Evolutionary conservation across 331 rosid species (phyloP).

Genomic region (Quercus phellos): DNA sequence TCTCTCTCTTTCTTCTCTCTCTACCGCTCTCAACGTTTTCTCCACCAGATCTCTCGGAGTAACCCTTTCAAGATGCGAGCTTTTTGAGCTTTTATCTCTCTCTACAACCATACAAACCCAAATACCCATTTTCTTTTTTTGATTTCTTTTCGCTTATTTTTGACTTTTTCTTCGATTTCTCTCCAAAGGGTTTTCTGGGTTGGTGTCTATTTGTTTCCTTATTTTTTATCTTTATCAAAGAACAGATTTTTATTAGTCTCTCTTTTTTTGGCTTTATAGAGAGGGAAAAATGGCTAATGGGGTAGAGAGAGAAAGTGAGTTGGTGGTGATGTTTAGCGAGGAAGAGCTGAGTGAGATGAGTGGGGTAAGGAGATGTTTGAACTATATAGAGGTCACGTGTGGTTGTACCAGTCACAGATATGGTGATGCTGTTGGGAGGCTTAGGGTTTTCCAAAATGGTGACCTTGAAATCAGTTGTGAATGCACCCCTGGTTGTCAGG

Average conservation of each 20-base stretch:
- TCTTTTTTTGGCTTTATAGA: constrained; percentile 35
- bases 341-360: constrained; percentile 88
- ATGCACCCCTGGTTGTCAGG: constrained; percentile 98
- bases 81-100: constrained; percentile 19
- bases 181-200: constrained; percentile 14
- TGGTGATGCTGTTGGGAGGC: constrained; percentile 98
- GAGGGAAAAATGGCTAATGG: constrained; percentile 66
- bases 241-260: constrained; percentile 25
- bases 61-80: constrained; percentile 47
- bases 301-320: constrained; percentile 54
- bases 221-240: background rate
- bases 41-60: constrained; percentile 71
- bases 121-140: constrained; percentile 6
- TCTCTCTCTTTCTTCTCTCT: constrained; percentile 9
- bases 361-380: constrained; percentile 61
- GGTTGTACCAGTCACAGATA: constrained; percentile 96
- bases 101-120: background rate
- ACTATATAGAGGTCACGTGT: constrained; percentile 84
- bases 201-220: constrained; percentile 1
- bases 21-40: constrained; percentile 38
- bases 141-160: background rate
- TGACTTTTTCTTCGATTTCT: constrained; percentile 32
- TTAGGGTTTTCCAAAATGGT: constrained; percentile 95
- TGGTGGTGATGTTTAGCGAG: constrained; percentile 58
- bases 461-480: constrained; percentile 83